Base-by-base conservation (phyloP, 768 basidiomycete genomes). In the Trametes punicea region DNA sequence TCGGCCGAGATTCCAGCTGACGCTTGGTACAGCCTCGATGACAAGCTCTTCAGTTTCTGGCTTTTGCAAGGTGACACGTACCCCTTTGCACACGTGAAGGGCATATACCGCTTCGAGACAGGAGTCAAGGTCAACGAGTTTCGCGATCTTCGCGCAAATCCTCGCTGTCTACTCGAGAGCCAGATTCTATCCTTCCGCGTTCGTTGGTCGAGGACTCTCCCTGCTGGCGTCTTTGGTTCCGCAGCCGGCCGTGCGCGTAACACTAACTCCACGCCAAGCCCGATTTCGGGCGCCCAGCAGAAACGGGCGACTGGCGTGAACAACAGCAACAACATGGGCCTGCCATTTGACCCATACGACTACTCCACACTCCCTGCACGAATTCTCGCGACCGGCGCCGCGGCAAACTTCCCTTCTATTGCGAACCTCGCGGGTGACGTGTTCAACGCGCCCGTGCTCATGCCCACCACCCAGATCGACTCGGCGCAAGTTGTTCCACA, bases 11-110 rank as follows among this genome's bases (percentile, higher is more conserved):
- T 36, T 38, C 16, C n/a, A 34, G 39, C 51, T 47, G 25, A 57
- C 16, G 15, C 49, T 11, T 41, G 26, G 23, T 29, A 13, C 59
- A 91, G 90, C n/a, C 82, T 93, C 48, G 92, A 93, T 64, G 90
- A 93, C 74, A 94, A 94, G 67, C 80, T 93, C 2, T 93, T 93
- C 71, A 87, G 87, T 56, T 93, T 92, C 76, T 93, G 89, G 88
- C 78, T 90, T 58, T 77, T 93, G 15, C 90, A 93, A 69, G 82
- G 81, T 21, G 91, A 93, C 62, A 80, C 79, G 46, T 85, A 79
- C 67, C 89, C 90, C 1, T 78, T 84, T 49, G 82, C 88, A 0
- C 87, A 88, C 40, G 87, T 89, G 55, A 90, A 92, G 66, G 91
- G 91, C 9, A 89, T 91, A 57, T 90, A 81, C 72, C 85, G 91